Evolutionary conservation across 306 rosid genomes (phyloP), one percentile per base, ranked within the genome.

Genomic region (Purshia tridentata): DNA sequence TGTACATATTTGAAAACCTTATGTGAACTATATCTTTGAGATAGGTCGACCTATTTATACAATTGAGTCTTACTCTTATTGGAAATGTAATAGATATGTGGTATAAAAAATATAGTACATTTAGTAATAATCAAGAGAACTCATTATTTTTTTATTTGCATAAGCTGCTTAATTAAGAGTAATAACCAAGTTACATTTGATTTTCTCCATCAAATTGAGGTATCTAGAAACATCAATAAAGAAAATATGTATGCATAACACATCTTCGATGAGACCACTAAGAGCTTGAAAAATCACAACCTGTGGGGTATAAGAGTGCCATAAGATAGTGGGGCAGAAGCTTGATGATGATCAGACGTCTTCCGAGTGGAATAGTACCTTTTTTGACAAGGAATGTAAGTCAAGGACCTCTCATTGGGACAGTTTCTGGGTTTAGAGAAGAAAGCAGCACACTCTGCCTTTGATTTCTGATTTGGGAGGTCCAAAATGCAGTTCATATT

Each of bases 401-500:
- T 47, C 40, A 85, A 9, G 12, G 35, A 56, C 64, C 19, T 50
- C 8, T 35, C 77, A 40, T 81, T 29, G 0, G 82, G 78, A 35
- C 95, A 91, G 0, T 59, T 14, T 61, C 53, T 75, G 0, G 55
- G 66, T 9, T 10, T 74, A 0, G 41, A 47, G 37, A 65, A 82
- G 67, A 91, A 91, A 0, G 14, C 5, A 3, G 1, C 45, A 29
- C 97, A 91, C 2, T 84, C 78, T 7, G 3, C 1, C 0, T 48
- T 16, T 0, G 90, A 41, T 55, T 51, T 78, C 69, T 91, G 98
- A 40, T 87, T 68, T 0, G 85, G 81, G 7, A 91, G 68, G 12
- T 81, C 85, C 8, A n/a, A 46, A 19, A 94, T 88, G 76, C 98
- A 94, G 45, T 94, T 94, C 2, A 23, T 57, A 0, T n/a, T 50